phyloP scores from a whole-genome alignment of 768 basidiomycete species.

The Lentinula sp. region DNA sequence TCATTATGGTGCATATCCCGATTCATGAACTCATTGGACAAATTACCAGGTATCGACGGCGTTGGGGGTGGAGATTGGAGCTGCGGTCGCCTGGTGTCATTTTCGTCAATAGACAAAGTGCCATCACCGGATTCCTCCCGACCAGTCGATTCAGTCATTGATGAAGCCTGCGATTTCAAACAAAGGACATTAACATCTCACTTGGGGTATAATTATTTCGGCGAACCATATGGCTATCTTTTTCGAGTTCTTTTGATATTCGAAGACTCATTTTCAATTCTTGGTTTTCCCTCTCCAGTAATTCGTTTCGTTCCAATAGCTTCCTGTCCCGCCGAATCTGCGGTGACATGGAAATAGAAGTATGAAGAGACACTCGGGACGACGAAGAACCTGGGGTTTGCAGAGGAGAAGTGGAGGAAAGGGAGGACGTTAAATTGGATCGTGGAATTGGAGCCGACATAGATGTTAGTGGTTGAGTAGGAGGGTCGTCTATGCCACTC shows the following conservation, averaged over 20 bases:
- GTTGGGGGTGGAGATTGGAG: slow-evolving; percentile 3
- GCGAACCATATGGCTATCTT: neutral
- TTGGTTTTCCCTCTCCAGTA: neutral
- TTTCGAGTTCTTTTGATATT: neutral
- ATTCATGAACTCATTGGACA: neutral
- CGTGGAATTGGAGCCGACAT: neutral
- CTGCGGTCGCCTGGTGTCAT: neutral
- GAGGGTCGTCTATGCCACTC: neutral
- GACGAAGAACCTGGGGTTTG: neutral
- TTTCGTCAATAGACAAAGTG: neutral
- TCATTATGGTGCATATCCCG: neutral
- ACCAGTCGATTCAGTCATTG: neutral
- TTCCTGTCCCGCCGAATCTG: neutral
- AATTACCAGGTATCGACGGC: neutral
- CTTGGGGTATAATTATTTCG: neutral
- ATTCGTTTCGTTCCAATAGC: neutral
- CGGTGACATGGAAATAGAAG: too few relatives aligned
- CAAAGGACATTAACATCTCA: neutral
- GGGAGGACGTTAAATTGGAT: neutral
- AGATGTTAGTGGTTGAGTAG: neutral
- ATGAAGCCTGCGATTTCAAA: neutral
- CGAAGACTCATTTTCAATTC: neutral
- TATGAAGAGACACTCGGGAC: neutral
- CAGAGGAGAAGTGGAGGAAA: neutral
- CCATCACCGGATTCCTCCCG: neutral